Conservation (phyloP, 129 eudicot genomes). For the Helianthus tuberosus region DNA sequence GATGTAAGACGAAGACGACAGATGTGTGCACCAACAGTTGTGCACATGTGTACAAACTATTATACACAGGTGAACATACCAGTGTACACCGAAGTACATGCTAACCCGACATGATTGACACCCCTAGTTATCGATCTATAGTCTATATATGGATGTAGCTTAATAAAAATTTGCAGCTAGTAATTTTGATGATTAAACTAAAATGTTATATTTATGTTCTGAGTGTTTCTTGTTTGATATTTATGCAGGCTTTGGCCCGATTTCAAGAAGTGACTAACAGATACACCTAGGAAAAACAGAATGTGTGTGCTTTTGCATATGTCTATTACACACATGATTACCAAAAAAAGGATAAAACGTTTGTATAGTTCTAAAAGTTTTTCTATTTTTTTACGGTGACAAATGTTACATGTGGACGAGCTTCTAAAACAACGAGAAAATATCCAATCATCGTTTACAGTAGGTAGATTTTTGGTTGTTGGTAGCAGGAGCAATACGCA, state of each 20-base stretch:
- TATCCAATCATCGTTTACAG: conserved; percentile 81
- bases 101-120: too few species aligned
- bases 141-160: neutral
- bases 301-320: conserved; percentile 48
- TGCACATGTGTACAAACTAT: too few species aligned
- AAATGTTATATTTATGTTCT: neutral
- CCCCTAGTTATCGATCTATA: too few species aligned
- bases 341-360: too few species aligned
- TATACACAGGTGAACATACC: too few species aligned
- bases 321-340: neutral
- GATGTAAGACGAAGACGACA: too few species aligned
- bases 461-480: conserved; percentile 44
- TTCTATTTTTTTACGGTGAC: neutral
- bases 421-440: conserved; percentile 81
- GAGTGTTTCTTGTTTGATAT: conserved; percentile 11
- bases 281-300: conserved; percentile 90
- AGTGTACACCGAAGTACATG: too few species aligned
- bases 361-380: neutral
- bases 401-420: conserved; percentile 71
- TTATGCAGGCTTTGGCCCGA: conserved; percentile 78
- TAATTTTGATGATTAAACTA: too few species aligned
- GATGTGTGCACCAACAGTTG: too few species aligned
- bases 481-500: conserved; percentile 36
- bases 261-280: conserved; percentile 90
- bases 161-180: too few species aligned